Base-by-base conservation (phyloP, 352 stramenopile genomes). In the Chrysophaeum taylorii region DNA sequence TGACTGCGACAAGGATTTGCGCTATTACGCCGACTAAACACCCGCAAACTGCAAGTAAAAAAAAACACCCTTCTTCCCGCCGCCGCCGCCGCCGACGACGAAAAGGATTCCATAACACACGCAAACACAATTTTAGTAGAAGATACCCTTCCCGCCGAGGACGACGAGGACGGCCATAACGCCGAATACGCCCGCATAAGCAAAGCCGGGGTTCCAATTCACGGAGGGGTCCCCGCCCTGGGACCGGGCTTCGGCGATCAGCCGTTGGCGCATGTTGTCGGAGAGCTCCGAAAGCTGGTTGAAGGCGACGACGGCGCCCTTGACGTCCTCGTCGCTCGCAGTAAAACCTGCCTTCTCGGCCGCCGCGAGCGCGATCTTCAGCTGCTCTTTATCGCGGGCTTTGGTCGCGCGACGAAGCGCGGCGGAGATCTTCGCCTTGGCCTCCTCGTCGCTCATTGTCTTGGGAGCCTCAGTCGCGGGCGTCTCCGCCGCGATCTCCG, bases 251-350 rank as follows among this genome's bases (percentile, higher is more conserved):
- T 64, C 53, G 53, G 53, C 53, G 27, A 64, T n/a, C 7, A 64
- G 53, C 29, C n/a, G 7, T 25, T 12, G 25, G 27, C 53, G 53
- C 53, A 64, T 41, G 7, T 12, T 23, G 53, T 64, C 53, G 15
- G 53, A 64, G 29, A 64, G 53, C 15, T 64, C 53, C 12, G 37
- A 42, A 33, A 64, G 53, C 29, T 64, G 27, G 53, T 64, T 64
- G 53, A 31, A 64, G 15, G 53, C 53, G 4, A 16, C 27, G 15
- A 64, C 5, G 12, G 53, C 53, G 12, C 21, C 27, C 12, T 42
- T 12, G 53, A 64, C 41, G 12, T 39, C 53, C 16, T 31, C 18
- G 50, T 61, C 27, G 12, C 31, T 15, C 15, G 53, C 37, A 25
- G 41, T 42, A 25, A 37, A 16, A 33, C 15, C 53, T 16, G 53